Evolutionary conservation across 2,329 filamentous ascomycete species (phyloP).

Genomic region (Aureobasidium sp.): DNA sequence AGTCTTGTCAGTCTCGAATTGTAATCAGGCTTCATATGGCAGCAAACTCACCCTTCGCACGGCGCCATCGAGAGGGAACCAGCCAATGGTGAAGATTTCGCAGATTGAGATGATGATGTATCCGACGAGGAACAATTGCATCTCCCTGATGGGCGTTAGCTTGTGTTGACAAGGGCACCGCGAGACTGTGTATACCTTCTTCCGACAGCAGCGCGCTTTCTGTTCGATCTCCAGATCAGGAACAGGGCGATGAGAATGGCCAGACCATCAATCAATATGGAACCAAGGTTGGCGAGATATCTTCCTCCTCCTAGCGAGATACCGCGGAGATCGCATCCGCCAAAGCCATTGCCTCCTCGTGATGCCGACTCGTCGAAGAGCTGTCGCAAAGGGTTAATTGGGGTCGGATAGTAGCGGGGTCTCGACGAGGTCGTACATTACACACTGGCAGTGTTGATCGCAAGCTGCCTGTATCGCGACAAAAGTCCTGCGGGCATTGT

Average conservation of each 20-base stretch:
- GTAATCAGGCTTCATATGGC: not conserved
- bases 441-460: constrained; percentile 35
- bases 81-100: constrained; percentile 93
- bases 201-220: constrained; percentile 88
- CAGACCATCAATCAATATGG: constrained; percentile 72
- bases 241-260: constrained; percentile 63
- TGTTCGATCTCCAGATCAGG: constrained; percentile 73
- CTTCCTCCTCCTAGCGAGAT: constrained; percentile 61
- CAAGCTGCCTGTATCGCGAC: constrained; percentile 41
- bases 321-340: constrained; percentile 67
- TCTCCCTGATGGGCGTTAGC: constrained; percentile 57
- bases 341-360: constrained; percentile 55
- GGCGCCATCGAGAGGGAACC: constrained; percentile 65
- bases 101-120: constrained; percentile 87
- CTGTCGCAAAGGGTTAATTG: constrained; percentile 38
- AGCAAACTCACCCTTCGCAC: constrained; percentile 59
- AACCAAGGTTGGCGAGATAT: constrained; percentile 79
- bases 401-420: not conserved
- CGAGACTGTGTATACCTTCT: constrained; percentile 56
- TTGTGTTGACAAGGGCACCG: not conserved
- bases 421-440: constrained; percentile 33
- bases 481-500: constrained; percentile 39
- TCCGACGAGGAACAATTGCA: constrained; percentile 84
- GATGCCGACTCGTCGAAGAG: constrained; percentile 55
- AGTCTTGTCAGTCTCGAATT: not conserved